phyloP scores from a whole-genome alignment of 257 asterid genomes.

The Perilla frutescens region DNA sequence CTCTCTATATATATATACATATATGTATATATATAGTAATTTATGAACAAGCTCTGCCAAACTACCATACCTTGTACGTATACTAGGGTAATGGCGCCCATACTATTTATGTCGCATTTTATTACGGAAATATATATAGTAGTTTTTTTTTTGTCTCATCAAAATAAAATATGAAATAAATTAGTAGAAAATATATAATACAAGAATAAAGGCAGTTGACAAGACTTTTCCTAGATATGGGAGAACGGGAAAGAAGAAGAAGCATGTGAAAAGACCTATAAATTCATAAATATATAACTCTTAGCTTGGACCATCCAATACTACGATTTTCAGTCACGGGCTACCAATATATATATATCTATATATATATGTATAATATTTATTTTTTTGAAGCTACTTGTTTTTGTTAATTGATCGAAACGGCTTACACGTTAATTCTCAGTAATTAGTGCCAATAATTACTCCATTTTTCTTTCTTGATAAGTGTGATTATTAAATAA shows the following conservation, averaged over 20 bases:
- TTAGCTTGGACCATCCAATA: conserved; percentile 4
- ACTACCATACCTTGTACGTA: too few relatives aligned
- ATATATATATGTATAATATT: too few relatives aligned
- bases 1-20: too few relatives aligned
- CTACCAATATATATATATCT: neutral
- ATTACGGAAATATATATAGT: too few relatives aligned
- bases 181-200: neutral
- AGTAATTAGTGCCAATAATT: conserved; percentile 43
- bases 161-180: too few relatives aligned
- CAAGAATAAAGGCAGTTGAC: conserved; percentile 27
- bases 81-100: too few relatives aligned
- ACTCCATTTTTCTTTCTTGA: neutral
- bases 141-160: too few relatives aligned
- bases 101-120: too few relatives aligned
- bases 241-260: conserved; percentile 17
- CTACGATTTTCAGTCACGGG: conserved; percentile 42
- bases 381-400: neutral
- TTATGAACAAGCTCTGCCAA: too few relatives aligned
- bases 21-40: too few relatives aligned
- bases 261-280: conserved; percentile 35
- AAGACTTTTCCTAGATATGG: conserved; percentile 37
- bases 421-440: conserved; percentile 42
- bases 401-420: neutral
- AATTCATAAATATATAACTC: conserved; percentile 4
- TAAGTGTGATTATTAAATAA: neutral